These are phyloP conservation scores for Podospora fimiseda DNA, from an alignment of 495 filamentous ascomycete genomes.

Conservation along the genomic window DNA sequence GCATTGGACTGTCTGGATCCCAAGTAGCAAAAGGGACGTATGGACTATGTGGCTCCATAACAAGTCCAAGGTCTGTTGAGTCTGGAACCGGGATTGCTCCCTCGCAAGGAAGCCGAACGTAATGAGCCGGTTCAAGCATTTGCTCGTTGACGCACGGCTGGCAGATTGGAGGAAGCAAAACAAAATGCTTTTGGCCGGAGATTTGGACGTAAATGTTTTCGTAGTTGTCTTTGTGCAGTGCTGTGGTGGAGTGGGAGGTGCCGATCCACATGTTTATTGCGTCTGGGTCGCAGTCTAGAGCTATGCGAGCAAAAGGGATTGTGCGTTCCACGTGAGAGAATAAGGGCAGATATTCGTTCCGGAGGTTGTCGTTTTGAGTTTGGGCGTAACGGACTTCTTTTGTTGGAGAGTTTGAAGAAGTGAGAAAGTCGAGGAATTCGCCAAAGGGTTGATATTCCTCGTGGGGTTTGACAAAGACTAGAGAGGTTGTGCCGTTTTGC, in stretches of 20 bases:
- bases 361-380: conserved; percentile 71
- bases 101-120: conserved; percentile 26
- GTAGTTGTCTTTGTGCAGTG: conserved; percentile 72
- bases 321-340: conserved; percentile 46
- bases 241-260: conserved; percentile 55
- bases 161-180: conserved; percentile 59
- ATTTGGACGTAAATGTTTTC: conserved; percentile 77
- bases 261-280: conserved; percentile 79
- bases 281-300: conserved; percentile 54
- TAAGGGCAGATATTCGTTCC: conserved; percentile 56
- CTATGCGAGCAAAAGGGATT: conserved; percentile 62
- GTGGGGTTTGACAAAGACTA: conserved; percentile 51
- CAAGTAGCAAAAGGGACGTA: conserved; percentile 58
- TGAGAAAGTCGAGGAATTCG: conserved; percentile 42
- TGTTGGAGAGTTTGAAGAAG: neutral
- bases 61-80: conserved; percentile 25
- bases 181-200: conserved; percentile 61
- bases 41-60: conserved; percentile 31
- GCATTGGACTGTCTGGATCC: conserved; percentile 57
- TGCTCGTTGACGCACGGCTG: conserved; percentile 57
- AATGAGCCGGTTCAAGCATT: conserved; percentile 44
- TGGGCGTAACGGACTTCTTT: conserved; percentile 48
- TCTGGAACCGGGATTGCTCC: no score
- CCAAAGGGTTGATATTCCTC: conserved; percentile 47
- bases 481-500: conserved; percentile 24